Evolutionary conservation across 2,329 filamentous ascomycete species (phyloP).

Genomic region (Phaeomoniella chlamydospora): DNA sequence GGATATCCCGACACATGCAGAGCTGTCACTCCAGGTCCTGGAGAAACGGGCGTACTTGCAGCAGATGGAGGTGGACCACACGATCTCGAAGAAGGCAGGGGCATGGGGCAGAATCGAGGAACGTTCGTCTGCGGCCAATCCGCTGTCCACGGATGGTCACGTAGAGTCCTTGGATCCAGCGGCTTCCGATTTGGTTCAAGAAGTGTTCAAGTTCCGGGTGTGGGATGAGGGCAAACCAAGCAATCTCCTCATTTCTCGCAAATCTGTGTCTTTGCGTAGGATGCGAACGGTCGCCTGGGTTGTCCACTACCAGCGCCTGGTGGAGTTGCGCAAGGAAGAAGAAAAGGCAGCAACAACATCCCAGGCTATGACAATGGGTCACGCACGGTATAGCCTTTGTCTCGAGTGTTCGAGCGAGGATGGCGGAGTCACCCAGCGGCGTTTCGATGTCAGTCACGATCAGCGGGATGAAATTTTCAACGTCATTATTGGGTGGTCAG

Average conservation of each 20-base stretch:
- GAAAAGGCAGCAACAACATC: conserved; percentile 3
- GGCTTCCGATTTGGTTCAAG: background rate
- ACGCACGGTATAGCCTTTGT: background rate
- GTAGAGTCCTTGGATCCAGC: background rate
- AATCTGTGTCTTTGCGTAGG: background rate
- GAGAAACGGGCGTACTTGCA: conserved; percentile 4
- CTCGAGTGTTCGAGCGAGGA: no score
- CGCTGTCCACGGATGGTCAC: background rate
- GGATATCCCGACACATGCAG: conserved; percentile 21
- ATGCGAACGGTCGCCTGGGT: conserved; percentile 1
- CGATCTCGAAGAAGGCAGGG: background rate
- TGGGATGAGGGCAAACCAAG: background rate
- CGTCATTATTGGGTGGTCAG: conserved; percentile 12
- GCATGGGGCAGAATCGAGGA: background rate
- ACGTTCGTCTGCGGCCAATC: no score
- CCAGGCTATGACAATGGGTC: background rate
- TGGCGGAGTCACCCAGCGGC: background rate
- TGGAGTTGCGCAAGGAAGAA: conserved; percentile 9
- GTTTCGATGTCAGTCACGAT: conserved; percentile 5
- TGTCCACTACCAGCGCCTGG: conserved; percentile 3
- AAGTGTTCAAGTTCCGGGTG: conserved; percentile 1
- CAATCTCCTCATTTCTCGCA: background rate
- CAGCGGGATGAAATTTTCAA: conserved; percentile 14
- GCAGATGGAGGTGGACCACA: conserved; percentile 5
- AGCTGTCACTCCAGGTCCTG: conserved; percentile 5